Base-by-base conservation (phyloP, 108 stramenopile species). In the Pinguiococcus pyrenoidosus region DNA sequence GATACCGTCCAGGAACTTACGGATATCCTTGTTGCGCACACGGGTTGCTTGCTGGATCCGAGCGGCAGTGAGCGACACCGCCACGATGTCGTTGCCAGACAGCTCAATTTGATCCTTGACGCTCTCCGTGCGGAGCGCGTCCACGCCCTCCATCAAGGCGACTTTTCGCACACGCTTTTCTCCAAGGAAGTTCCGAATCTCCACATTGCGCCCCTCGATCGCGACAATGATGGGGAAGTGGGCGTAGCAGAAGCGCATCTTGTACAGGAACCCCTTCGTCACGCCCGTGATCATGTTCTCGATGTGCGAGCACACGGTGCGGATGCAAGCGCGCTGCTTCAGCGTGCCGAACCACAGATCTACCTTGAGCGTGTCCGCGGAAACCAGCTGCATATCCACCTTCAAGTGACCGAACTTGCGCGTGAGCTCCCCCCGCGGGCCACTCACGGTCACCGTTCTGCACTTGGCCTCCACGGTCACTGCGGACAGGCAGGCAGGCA, bases 1-100 rank as follows among this genome's bases (percentile, higher is more conserved):
- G 56, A 99, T 94, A 64, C 94, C 97, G 56, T 99, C 97, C 54
- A 99, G 80, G 79, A 99, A 99, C 75, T 96, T 96, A 82, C 94
- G 97, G 65, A 99, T 83, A 93, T 96, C 97, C 85, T 99, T 99
- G 40, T 89, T 76, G 37, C 87, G 82, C 49, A 96, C 83, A 41
- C 83, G 87, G 68, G 87, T 92, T 24, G 84, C 64, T 67, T 91
- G 88, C 64, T 91, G 89, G 56, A 98, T 92, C 57, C 82, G 77
- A 27, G 92, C 92, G 39, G 82, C 83, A 30, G 85, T 85, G 32
- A 93, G 76, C 37, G 88, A 90, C 18, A 99, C 97, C n/a, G 65
- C 50, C 32, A 84, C 74, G 62, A 99, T 84, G 71, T 96, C 97
- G 63, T 91, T 99, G 54, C 92, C 92, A 42, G 64, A 72, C 17